Evolutionary conservation across 768 basidiomycete species (phyloP), one percentile per base, ranked within the genome.

Genomic region (Ephemerocybe angulata): DNA sequence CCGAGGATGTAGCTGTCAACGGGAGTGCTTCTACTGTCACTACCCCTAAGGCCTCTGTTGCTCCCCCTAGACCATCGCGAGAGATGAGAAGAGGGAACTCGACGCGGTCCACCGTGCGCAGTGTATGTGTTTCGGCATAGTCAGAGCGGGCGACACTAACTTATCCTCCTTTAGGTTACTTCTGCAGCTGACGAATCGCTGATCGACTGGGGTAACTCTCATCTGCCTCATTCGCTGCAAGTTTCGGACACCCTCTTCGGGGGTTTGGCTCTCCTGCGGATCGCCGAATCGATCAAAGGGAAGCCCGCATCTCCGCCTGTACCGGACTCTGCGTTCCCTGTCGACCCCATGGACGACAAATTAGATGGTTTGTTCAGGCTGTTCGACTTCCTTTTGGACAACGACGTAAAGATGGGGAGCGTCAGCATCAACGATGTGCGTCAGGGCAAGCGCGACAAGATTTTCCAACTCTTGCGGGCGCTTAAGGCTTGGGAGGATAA

Each of bases 381-480:
- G 53, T 96, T 97, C 71, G 95, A 98, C 70, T 94, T 92, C 70
- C 71, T 97, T 53, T 79, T 98, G 44, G 93, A 95, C 62, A 91
- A 93, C 57, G 93, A 93, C 47, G 85, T 95, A 54, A 88, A 88
- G 72, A 90, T 96, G 77, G 94, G 90, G 8, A 83, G 85, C 57
- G 87, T 98, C 29, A 93, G 90, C 62, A 95, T 97, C 71, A 96
- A 96, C 65, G 96, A 98, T 70, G 79, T 98, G 30, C 78, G 91
- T 49, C 82, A 84, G 57, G 91, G 90, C 28, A 90, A 88, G 66
- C 76, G 84, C 46, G 86, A 88, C 42, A 94, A 91, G 74, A 82
- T 96, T 57, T 61, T 87, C 3, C 87, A 93, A 67, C 72, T 98
- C 30, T 67, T 98, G 62, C 83, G 77, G 61, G 87, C 88, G 33